phyloP scores from a whole-genome alignment of 805 yeast genomes.

The Candida tallmaniae region DNA sequence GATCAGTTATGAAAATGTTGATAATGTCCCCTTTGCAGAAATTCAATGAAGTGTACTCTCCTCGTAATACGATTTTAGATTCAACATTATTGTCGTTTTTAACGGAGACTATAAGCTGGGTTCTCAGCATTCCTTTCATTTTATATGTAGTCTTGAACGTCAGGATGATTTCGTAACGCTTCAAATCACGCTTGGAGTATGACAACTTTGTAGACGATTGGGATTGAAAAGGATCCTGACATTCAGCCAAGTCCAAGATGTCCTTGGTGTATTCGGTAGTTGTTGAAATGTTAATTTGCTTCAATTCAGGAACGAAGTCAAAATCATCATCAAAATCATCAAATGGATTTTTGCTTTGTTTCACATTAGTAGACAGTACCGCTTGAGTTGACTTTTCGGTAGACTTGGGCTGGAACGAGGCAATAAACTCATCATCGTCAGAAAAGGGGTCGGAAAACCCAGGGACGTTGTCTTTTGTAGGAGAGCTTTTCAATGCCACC shows the following conservation, averaged over 20 bases:
- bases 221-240: conserved; percentile 1
- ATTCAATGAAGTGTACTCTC: conserved; percentile 53
- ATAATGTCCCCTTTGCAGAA: conserved; percentile 51
- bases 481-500: conserved; percentile 1
- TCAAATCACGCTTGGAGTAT: conserved; percentile 42
- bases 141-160: conserved; percentile 29
- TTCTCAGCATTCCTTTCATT: conserved; percentile 21
- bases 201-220: conserved; percentile 20
- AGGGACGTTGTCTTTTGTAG: neutral
- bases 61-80: conserved; percentile 51
- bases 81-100: conserved; percentile 26
- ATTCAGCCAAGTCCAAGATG: conserved; percentile 1
- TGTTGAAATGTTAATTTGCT: neutral
- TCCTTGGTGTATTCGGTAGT: conserved; percentile 1
- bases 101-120: conserved; percentile 56
- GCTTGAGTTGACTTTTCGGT: neutral
- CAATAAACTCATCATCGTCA: conserved; percentile 15
- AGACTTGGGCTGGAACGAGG: conserved; percentile 1
- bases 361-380: conserved; percentile 9
- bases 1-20: conserved; percentile 51
- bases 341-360: conserved; percentile 1
- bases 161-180: conserved; percentile 41
- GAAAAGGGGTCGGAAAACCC: conserved; percentile 15
- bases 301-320: neutral
- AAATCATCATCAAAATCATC: conserved; percentile 3